Conservation (phyloP, 106 monocot genomes). For the Dendrobium nobile region DNA sequence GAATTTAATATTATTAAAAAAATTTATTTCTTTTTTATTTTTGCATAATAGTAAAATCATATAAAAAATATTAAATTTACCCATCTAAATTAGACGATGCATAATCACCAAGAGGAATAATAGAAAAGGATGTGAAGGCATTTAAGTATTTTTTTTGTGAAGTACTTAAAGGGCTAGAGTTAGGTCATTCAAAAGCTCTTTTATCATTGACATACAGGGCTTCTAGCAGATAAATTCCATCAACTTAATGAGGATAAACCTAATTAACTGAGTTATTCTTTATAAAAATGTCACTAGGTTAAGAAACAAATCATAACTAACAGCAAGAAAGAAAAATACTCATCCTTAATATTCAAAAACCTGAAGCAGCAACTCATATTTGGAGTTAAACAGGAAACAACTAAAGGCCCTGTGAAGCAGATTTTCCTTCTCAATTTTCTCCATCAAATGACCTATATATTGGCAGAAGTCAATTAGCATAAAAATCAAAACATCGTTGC, state of each 20-base stretch:
- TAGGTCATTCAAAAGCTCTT: too few species aligned
- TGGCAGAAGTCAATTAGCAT: neutral
- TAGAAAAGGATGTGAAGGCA: too few species aligned
- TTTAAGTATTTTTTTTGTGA: too few species aligned
- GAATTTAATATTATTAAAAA: too few species aligned
- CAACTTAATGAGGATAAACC: neutral
- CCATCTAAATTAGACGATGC: too few species aligned
- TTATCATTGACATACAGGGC: too few species aligned
- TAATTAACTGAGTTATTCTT: neutral
- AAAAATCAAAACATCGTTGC: neutral
- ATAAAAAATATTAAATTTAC: too few species aligned
- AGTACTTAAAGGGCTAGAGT: too few species aligned
- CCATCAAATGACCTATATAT: slow-evolving; percentile 73
- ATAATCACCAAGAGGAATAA: too few species aligned
- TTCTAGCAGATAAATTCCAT: too few species aligned
- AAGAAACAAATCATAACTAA: neutral
- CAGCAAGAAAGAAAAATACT: neutral
- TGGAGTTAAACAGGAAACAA: slow-evolving; percentile 88
- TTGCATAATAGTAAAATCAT: too few species aligned
- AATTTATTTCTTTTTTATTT: too few species aligned
- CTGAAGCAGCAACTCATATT: slow-evolving; percentile 83
- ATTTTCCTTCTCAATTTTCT: slow-evolving; percentile 73
- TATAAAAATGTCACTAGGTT: neutral
- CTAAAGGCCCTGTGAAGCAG: slow-evolving; percentile 90
- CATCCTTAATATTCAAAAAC: slow-evolving; percentile 20